phyloP scores from a whole-genome alignment of 2,329 filamentous ascomycete species.

The Colletotrichum nymphaeae region DNA sequence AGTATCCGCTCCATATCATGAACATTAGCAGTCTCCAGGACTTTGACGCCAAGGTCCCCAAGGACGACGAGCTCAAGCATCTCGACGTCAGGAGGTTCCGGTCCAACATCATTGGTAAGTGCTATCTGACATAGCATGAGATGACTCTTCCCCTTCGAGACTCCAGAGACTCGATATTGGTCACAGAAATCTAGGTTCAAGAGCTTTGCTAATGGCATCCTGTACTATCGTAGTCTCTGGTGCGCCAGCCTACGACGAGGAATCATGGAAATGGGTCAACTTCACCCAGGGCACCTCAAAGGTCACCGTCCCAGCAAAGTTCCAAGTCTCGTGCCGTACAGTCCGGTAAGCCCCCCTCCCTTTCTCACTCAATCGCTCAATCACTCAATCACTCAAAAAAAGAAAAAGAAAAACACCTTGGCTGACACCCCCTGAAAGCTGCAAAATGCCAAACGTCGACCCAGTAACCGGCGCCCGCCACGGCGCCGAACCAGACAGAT shows the following conservation, averaged over 20 bases:
- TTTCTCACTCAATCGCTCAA: background rate
- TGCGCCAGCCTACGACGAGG: conserved; percentile 73
- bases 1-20: conserved; percentile 78
- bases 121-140: background rate
- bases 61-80: conserved; percentile 57
- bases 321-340: conserved; percentile 73
- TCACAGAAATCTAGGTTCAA: too few relatives aligned
- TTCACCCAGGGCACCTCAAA: conserved; percentile 62
- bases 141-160: background rate
- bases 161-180: too few relatives aligned
- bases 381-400: too few relatives aligned
- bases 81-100: conserved; percentile 75
- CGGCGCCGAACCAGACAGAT: conserved; percentile 65
- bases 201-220: background rate
- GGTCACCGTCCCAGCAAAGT: conserved; percentile 54
- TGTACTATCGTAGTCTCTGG: conserved; percentile 63
- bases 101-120: conserved; percentile 75
- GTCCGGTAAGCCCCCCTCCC: conserved; percentile 58
- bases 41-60: conserved; percentile 67
- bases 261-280: conserved; percentile 73
- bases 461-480: conserved; percentile 69
- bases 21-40: conserved; percentile 73
- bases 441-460: conserved; percentile 78
- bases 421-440: conserved; percentile 50
- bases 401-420: too few relatives aligned